Evolutionary conservation across 1,284 basidiomycete genomes (phyloP), one percentile per base, ranked within the genome.

Genomic region (Rhodotorula sp.): DNA sequence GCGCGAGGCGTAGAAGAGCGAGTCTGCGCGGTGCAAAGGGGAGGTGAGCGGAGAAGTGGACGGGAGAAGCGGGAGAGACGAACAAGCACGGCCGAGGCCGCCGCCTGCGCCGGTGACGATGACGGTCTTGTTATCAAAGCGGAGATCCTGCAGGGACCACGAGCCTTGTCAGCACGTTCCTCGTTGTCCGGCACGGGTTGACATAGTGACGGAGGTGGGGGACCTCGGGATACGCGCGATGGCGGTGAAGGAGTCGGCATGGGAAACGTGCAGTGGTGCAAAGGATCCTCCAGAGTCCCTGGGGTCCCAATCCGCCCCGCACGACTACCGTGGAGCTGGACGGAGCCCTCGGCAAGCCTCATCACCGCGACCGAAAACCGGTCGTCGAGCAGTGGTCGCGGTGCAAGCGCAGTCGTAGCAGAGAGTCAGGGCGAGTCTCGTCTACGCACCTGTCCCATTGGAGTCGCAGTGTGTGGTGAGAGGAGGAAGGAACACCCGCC

Each of bases 81-180:
- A 27, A 66, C 79, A 97, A 91, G 91, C 87, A 83, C 88, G 90
- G 66, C 96, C 96, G 41, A 99, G 87, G 50, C 97, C 96, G 74
- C 93, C 93, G 48, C 97, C 97, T 66, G 93, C 95, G 68, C 97
- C 97, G 61, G 97, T 99, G 75, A 99, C 85, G 77, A 99, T 87
- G 76, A 95, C 92, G 52, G 93, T 94, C 73, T 97, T 92, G 76
- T 90, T 91, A 83, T 93, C 91, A 87, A 96, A 97, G 10, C 89
- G 90, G 41, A 91, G 61, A 46, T 58, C 44, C 71, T 77, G 71
- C 49, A 23, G 2, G 46, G 13, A 13, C 17, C 25, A 16, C 8
- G 27, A 27, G 27, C 14, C 34, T 27, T 17, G 60, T 50, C 17
- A 58, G 56, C 13, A 13, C 7, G 44, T n/a, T 17, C 21, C 9